Conservation (phyloP, 192 early-diverging fungal genomes). For the Backusella luteola region DNA sequence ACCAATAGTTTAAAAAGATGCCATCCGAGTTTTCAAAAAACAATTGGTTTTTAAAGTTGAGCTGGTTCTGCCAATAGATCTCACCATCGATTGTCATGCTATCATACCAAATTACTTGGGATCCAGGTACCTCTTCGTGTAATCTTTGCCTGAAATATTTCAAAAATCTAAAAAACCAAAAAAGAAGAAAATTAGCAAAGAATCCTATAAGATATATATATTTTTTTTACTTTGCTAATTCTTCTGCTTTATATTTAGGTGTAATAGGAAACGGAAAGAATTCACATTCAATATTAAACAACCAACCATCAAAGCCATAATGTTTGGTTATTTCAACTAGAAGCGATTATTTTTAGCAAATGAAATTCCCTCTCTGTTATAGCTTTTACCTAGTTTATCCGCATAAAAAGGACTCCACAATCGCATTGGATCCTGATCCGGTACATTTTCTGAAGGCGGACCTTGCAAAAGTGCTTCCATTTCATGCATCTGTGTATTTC, state of each 20-base stretch:
- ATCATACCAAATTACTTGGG: constrained; percentile 62
- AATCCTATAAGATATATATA: too few species aligned
- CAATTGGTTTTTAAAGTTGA: constrained; percentile 45
- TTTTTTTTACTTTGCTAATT: constrained; percentile 24
- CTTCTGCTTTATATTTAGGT: constrained; percentile 22
- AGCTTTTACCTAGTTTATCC: constrained; percentile 48
- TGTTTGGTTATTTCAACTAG: constrained; percentile 54
- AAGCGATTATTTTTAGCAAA: too few species aligned
- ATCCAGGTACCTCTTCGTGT: constrained; percentile 47
- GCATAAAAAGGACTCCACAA: constrained; percentile 52
- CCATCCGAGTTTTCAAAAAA: constrained; percentile 59
- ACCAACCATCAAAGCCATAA: constrained; percentile 69
- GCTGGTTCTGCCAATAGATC: constrained; percentile 57
- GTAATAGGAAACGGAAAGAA: constrained; percentile 31
- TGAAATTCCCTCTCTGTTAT: too few species aligned
- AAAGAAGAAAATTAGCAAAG: too few species aligned
- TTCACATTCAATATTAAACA: constrained; percentile 64
- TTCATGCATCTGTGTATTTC: constrained; percentile 47
- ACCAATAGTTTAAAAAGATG: constrained; percentile 44
- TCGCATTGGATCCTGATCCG: constrained; percentile 29
- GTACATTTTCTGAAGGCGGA: neutral
- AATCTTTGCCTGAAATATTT: constrained; percentile 44
- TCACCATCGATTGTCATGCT: constrained; percentile 52
- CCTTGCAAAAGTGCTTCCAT: constrained; percentile 56
- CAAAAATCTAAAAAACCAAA: constrained; percentile 22